A percentile compares a stretch with the other conserved stretches of the same genome.
These are phyloP conservation scores for Glaciozyma martinii DNA, from an alignment of 768 basidiomycete genomes.

Conservation along the genomic window DNA sequence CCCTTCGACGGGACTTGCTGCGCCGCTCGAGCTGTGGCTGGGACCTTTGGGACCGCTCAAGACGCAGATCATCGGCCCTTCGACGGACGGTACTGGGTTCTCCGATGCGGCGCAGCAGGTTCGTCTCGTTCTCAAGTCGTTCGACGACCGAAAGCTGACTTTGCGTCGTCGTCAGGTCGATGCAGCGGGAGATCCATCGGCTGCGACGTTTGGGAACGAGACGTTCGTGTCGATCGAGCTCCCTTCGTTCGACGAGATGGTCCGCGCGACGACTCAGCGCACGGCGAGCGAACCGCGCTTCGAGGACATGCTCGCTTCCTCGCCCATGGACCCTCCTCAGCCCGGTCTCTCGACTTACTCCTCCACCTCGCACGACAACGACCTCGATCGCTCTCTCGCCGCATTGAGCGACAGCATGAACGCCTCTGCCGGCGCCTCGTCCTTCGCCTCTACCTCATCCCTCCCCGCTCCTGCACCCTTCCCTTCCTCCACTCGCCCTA, in stretches of 20 bases:
- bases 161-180: background rate
- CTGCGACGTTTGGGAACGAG: background rate
- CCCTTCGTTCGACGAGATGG: background rate
- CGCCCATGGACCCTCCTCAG: too few relatives aligned
- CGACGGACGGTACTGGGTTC: too few relatives aligned
- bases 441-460: background rate
- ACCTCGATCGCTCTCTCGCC: background rate
- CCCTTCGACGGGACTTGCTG: constrained; percentile 16
- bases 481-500: background rate
- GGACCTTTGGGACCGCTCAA: constrained; percentile 79
- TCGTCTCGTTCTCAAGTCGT: background rate
- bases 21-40: constrained; percentile 78
- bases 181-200: background rate
- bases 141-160: background rate
- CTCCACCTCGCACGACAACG: background rate
- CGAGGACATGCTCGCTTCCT: background rate
- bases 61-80: constrained; percentile 57
- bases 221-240: background rate
- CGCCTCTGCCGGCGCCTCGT: background rate
- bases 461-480: background rate
- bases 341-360: background rate
- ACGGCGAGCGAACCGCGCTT: background rate
- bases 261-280: background rate
- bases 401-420: background rate
- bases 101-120: background rate